Evolutionary conservation across 352 stramenopile genomes (phyloP).

Genomic region (Globisporangium cederbergense): DNA sequence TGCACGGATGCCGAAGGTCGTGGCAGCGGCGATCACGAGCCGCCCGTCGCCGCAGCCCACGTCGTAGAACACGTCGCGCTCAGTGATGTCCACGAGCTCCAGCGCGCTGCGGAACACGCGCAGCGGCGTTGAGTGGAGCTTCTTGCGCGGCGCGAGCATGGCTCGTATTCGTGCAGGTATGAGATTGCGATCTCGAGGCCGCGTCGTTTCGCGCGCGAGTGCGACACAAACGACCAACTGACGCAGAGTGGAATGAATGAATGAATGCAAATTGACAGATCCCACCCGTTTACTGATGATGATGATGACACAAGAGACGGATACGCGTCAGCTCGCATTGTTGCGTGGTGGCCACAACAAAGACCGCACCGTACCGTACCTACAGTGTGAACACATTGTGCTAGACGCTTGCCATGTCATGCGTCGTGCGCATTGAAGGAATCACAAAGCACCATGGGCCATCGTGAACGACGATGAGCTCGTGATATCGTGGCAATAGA

Average conservation of each 20-base stretch:
- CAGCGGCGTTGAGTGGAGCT: constrained; percentile 74
- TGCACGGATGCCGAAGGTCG: constrained; percentile 39
- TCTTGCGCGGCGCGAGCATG: constrained; percentile 74
- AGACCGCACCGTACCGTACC: no score
- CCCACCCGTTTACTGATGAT: not conserved
- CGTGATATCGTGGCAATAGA: no score
- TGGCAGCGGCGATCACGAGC: constrained; percentile 59
- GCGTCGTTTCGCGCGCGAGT: constrained; percentile 2
- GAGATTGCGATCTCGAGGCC: not conserved
- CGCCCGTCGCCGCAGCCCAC: constrained; percentile 78
- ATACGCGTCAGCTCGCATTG: no score
- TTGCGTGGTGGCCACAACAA: no score
- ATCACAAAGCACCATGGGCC: no score
- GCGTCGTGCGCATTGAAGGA: no score
- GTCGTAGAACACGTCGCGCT: constrained; percentile 66
- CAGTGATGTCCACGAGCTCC: constrained; percentile 33
- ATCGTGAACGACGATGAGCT: no score
- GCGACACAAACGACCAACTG: not conserved
- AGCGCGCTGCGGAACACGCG: constrained; percentile 56
- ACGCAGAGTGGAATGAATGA: not conserved
- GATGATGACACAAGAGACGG: no score
- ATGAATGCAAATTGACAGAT: not conserved
- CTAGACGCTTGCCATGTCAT: no score
- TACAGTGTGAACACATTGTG: no score
- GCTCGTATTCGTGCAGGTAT: no score